A percentile compares a stretch with the other conserved stretches of the same genome.
Evolutionary conservation across 768 basidiomycete species (phyloP).

Genomic region (Auriscalpium orientale): DNA sequence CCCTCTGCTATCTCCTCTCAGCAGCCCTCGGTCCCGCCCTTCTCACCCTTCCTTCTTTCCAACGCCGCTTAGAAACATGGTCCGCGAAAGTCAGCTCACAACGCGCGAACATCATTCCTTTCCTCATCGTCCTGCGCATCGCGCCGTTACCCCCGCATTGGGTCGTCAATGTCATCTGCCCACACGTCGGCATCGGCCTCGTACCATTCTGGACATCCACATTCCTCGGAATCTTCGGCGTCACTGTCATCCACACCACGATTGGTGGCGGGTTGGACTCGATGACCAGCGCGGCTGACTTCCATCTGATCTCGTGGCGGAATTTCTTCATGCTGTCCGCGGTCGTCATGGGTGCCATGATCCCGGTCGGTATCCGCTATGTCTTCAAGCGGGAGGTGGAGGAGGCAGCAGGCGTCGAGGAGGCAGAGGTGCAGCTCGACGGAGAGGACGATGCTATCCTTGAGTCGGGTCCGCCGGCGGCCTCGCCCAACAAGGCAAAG

Average conservation of each 20-base stretch:
- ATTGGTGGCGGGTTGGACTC: slow-evolving; percentile 90
- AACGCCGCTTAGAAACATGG: slow-evolving; percentile 77
- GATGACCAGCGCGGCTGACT: slow-evolving; percentile 92
- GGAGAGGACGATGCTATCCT: slow-evolving; percentile 37
- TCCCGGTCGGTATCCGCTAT: slow-evolving; percentile 84
- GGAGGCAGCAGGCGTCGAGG: slow-evolving; percentile 28
- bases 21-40: slow-evolving; percentile 90
- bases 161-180: slow-evolving; percentile 90
- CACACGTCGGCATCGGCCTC: slow-evolving; percentile 83
- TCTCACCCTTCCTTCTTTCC: slow-evolving; percentile 80
- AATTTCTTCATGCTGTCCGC: slow-evolving; percentile 84
- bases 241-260: slow-evolving; percentile 89
- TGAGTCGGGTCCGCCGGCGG: slow-evolving; percentile 46
- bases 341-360: slow-evolving; percentile 85
- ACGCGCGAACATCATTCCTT: slow-evolving; percentile 81
- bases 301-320: slow-evolving; percentile 86
- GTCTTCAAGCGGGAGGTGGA: slow-evolving; percentile 65
- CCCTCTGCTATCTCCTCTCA: slow-evolving; percentile 88
- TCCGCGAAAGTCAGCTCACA: slow-evolving; percentile 68
- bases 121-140: slow-evolving; percentile 90
- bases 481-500: slow-evolving; percentile 32
- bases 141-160: slow-evolving; percentile 94
- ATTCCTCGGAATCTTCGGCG: slow-evolving; percentile 85
- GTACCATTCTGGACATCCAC: slow-evolving; percentile 86
- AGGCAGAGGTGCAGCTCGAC: slow-evolving; percentile 26